Evolutionary conservation across 2,329 filamentous ascomycete genomes (phyloP).

Genomic region (Cytospora leucostoma): DNA sequence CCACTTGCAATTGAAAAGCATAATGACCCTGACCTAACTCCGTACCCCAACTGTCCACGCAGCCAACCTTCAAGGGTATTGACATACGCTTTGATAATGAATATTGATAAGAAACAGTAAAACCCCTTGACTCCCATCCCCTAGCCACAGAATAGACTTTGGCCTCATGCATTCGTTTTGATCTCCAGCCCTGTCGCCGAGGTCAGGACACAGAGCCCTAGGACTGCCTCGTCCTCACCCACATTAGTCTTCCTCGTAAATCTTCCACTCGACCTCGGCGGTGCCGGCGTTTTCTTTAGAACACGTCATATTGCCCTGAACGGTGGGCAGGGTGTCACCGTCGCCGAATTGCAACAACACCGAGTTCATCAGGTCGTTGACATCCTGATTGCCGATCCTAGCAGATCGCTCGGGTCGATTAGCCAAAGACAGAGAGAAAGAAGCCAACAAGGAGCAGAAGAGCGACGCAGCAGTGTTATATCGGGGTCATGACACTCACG

Average conservation of each 20-base stretch:
- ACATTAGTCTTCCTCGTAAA: constrained; percentile 28
- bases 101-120: too few relatives aligned
- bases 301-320: constrained; percentile 19
- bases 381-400: constrained; percentile 25
- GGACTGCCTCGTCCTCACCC: not conserved
- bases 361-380: constrained; percentile 19
- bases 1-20: not conserved
- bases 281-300: constrained; percentile 25
- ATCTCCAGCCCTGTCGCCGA: not conserved
- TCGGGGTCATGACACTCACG: constrained; percentile 5
- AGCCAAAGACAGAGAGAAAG: too few relatives aligned
- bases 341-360: constrained; percentile 11
- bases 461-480: not conserved
- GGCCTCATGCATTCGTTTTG: too few relatives aligned
- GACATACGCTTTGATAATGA: too few relatives aligned
- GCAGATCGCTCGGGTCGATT: not conserved
- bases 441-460: not conserved
- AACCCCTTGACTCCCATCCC: too few relatives aligned
- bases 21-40: not conserved
- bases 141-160: too few relatives aligned
- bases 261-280: constrained; percentile 21
- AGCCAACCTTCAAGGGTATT: too few relatives aligned
- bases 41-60: not conserved
- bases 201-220: too few relatives aligned
- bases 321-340: constrained; percentile 3